Conservation (phyloP, 2,329 filamentous ascomycete species). For the Chaetomium strumarium region DNA sequence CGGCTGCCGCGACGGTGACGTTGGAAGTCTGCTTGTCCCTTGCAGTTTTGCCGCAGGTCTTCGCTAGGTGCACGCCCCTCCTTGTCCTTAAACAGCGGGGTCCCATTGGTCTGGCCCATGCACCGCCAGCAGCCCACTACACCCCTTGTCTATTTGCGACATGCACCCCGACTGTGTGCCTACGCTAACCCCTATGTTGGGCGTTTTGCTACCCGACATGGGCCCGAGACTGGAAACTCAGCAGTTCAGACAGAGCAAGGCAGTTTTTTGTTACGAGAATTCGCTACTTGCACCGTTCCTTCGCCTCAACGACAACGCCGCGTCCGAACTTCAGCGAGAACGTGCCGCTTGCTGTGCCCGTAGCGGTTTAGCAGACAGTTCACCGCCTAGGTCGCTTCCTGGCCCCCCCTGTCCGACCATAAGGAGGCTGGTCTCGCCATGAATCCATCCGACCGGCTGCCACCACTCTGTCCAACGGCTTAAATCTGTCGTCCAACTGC, state of each 20-base stretch:
- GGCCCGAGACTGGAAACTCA: conserved; percentile 20
- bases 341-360: conserved; percentile 2
- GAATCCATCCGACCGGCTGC: conserved; percentile 19
- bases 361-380: conserved; percentile 6
- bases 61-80: conserved; percentile 11
- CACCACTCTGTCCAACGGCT: conserved; percentile 18
- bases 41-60: conserved; percentile 22
- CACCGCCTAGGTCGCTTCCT: conserved; percentile 16
- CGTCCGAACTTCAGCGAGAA: conserved; percentile 8
- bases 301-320: conserved; percentile 11
- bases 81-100: conserved; percentile 9
- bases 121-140: not conserved
- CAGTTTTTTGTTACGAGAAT: conserved; percentile 17
- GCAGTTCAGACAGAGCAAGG: conserved; percentile 14
- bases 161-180: conserved; percentile 19
- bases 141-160: conserved; percentile 15
- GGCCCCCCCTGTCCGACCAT: not conserved
- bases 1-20: conserved; percentile 2
- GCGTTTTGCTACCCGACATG: conserved; percentile 25
- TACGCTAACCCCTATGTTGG: conserved; percentile 26
- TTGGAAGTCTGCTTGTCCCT: conserved; percentile 16
- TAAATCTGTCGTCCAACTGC: conserved; percentile 3
- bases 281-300: not conserved
- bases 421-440: conserved; percentile 20
- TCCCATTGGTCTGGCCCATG: not conserved